Base-by-base conservation (phyloP, 257 asterid genomes). In the Fraxinus americana region DNA sequence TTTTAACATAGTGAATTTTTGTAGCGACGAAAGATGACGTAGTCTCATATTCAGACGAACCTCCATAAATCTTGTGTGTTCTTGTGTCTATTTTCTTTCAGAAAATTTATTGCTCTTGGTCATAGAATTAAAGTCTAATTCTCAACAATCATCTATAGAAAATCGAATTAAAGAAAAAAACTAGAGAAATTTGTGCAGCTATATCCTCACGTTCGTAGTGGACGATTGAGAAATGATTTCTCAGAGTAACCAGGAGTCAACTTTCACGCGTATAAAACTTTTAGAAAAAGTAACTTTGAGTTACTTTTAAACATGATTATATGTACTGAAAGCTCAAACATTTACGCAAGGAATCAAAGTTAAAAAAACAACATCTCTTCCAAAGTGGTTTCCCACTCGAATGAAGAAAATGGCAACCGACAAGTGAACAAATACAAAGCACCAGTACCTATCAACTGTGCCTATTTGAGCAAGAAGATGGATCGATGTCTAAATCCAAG, bases 111-210 rank as follows among this genome's bases (percentile, higher is more conserved):
- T 38, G 43, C 43, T 36, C 36, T 4, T 34, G 36, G 5, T 34
- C 36, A 34, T 34, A 34, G 0, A 34, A 34, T 34, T 34, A 34
- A 34, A 4, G 36, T 34, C 36, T 34, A 34, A 34, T 34, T 34
- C 36, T 34, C 36, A 34, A 34, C 36, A 4, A 4, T 34, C 36
- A 34, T 34, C 36, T 8, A 38, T 38, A 38, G 11, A 8, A 38
- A 70, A 16, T 48, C 79, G 69, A 74, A n/a, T 35, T 81, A 16
- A 65, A n/a, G 54, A 75, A 29, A 65, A n/a, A 66, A 75, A 29
- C 29, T 70, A 70, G 68, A 79, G 57, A 80, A 59, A 78, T 81
- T 79, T 79, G 84, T 36, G 67, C 70, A 73, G 34, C 38, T 69
- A 5, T 63, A 72, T 35, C 7, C 1, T 1, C 21, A 4, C 7